Evolutionary conservation across 78 protist genomes (phyloP).

Genomic region (Protostelium mycophagum): DNA sequence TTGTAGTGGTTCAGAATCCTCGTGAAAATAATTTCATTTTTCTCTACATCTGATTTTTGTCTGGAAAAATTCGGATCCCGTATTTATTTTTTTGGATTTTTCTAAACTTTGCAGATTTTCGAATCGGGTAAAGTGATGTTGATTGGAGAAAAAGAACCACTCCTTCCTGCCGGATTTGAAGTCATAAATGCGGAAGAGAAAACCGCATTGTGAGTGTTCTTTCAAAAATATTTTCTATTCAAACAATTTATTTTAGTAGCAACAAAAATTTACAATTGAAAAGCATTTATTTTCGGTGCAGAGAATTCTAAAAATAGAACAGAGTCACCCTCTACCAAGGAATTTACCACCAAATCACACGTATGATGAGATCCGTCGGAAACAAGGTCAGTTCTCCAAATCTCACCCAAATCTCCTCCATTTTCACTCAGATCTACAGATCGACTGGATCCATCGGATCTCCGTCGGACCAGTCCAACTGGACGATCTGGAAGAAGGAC

Average conservation of each 20-base stretch:
- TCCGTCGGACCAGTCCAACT: constrained; percentile 43
- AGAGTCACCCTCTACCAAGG: constrained; percentile 51
- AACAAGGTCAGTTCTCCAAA: constrained; percentile 24
- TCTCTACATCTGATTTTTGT: too few species aligned
- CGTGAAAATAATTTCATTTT: too few species aligned
- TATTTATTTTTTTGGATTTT: too few species aligned
- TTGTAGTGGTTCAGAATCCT: too few species aligned
- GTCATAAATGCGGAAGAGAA: constrained; percentile 18
- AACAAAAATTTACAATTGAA: not conserved
- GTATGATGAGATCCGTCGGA: constrained; percentile 45
- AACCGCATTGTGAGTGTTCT: not conserved
- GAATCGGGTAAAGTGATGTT: constrained; percentile 27
- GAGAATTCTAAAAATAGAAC: not conserved
- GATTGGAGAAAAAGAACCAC: constrained; percentile 39
- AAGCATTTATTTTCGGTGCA: too few species aligned
- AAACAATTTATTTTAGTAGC: not conserved
- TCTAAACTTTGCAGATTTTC: constrained; percentile 6
- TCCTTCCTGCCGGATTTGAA: constrained; percentile 43
- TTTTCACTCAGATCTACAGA: not conserved
- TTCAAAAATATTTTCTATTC: too few species aligned
- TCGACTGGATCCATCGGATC: constrained; percentile 33
- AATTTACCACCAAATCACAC: constrained; percentile 49
- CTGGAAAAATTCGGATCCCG: too few species aligned
- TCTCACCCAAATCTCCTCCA: not conserved
- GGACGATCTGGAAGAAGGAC: constrained; percentile 32